These are phyloP conservation scores for Plantago coronopus DNA, from an alignment of 305 asterid genomes.

Conservation along the genomic window DNA sequence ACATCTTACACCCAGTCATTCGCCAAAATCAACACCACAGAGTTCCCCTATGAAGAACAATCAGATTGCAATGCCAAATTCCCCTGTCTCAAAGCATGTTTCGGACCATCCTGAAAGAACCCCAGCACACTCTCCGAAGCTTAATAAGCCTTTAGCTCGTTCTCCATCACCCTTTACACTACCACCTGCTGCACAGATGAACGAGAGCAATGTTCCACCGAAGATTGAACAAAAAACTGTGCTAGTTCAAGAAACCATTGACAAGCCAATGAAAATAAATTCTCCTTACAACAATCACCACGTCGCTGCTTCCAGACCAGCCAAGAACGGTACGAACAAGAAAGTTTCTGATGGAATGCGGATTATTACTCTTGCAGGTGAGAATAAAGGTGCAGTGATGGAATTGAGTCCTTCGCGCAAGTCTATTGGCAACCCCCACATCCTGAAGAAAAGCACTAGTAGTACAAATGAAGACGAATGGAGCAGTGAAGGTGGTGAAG, in stretches of 20 bases:
- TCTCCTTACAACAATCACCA: slow-evolving; percentile 12
- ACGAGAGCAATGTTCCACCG: slow-evolving; percentile 16
- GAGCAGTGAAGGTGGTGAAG: slow-evolving; percentile 26
- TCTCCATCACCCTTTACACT: slow-evolving; percentile 56
- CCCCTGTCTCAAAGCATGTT: slow-evolving; percentile 1
- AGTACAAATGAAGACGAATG: slow-evolving; percentile 14
- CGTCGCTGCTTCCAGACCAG: slow-evolving; percentile 7
- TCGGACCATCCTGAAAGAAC: slow-evolving; percentile 21
- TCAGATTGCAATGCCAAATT: slow-evolving; percentile 22
- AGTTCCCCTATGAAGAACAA: slow-evolving; percentile 13
- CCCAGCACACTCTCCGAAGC: slow-evolving; percentile 37
- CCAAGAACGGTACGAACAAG: slow-evolving; percentile 28
- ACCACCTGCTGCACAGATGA: slow-evolving; percentile 42
- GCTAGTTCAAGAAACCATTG: slow-evolving; percentile 31
- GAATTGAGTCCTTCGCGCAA: slow-evolving; percentile 40
- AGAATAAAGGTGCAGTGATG: slow-evolving; percentile 80
- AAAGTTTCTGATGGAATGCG: slow-evolving; percentile 37
- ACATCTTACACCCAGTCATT: background rate
- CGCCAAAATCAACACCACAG: slow-evolving; percentile 9
- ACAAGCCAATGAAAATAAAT: slow-evolving; percentile 28
- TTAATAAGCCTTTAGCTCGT: slow-evolving; percentile 27
- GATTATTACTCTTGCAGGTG: slow-evolving; percentile 68
- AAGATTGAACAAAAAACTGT: slow-evolving; percentile 40
- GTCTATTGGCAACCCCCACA: slow-evolving; percentile 15
- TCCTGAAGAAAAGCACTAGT: slow-evolving; percentile 14